phyloP scores from a whole-genome alignment of 306 rosid genomes.

The Ziziphus jujuba region DNA sequence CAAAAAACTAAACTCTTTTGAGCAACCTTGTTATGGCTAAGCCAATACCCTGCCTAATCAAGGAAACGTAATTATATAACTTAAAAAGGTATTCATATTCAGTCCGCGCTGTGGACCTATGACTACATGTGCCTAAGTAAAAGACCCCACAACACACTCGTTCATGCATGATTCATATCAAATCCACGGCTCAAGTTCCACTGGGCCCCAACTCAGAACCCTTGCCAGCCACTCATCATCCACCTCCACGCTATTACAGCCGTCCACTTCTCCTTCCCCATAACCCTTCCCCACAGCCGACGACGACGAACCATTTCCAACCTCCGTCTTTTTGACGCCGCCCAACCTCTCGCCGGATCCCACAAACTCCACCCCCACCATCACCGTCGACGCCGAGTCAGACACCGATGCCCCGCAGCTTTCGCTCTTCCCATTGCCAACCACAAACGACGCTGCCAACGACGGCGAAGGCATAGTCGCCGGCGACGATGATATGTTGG shows the following conservation, averaged over 20 bases:
- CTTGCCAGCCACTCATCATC: slow-evolving; percentile 36
- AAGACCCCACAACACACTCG: too few species aligned
- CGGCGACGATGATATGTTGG: background rate
- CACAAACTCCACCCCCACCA: slow-evolving; percentile 26
- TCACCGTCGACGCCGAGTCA: slow-evolving; percentile 28
- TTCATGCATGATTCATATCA: background rate
- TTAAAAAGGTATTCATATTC: too few species aligned
- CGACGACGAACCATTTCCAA: background rate
- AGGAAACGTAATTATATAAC: too few species aligned
- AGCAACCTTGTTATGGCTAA: too few species aligned
- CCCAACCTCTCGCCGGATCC: background rate
- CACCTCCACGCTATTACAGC: slow-evolving; percentile 18
- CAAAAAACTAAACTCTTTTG: too few species aligned
- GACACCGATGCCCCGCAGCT: slow-evolving; percentile 36
- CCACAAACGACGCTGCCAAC: background rate
- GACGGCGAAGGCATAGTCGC: background rate
- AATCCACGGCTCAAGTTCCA: slow-evolving; percentile 30
- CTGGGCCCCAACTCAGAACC: slow-evolving; percentile 32
- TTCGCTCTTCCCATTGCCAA: slow-evolving; percentile 8
- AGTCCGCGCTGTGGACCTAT: too few species aligned
- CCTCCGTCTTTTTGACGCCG: background rate
- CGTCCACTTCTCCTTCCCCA: slow-evolving; percentile 16
- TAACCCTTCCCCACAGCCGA: background rate
- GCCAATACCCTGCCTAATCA: too few species aligned
- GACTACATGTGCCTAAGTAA: too few species aligned